Base-by-base conservation (phyloP, 331 rosid species). In the Spiraea crenata region DNA sequence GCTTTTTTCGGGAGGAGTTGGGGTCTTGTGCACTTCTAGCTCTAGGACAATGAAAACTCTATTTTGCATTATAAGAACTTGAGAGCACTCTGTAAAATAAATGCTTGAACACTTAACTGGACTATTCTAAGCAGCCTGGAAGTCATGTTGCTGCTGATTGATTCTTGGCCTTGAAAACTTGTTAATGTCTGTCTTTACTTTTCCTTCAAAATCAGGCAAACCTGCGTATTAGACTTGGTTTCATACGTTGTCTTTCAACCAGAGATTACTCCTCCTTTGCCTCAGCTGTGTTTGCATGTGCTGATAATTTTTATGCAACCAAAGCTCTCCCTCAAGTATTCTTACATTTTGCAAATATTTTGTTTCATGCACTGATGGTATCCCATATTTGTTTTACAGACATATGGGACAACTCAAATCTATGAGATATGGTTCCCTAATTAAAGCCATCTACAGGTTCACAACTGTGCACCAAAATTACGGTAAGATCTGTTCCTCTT, bases 401-500 rank as follows among this genome's bases (percentile, higher is more conserved):
- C 95, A 88, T 70, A 90, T 88, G 95, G 97, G 96, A 50, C 55
- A 90, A 5, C 58, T 89, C 76, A 79, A 81, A 65, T 78, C 69
- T 70, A 66, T 82, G 93, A 85, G 75, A 57, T 65, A 85, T 20
- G 96, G 96, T 37, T 90, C 93, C 71, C 82, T 92, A 50, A 50
- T 90, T 31, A 88, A 86, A 76, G 84, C 89, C 72, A 86, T 90
- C 67, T 79, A 72, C 79, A 79, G 67, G 72, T 90, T 75, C 84
- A 65, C 86, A 45, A 81, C 52, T 64, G 90, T 92, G 79, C 85
- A 68, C 71, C 96, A 92, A 70, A 90, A 90, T 71, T 90, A 83
- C 67, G 96, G 96, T 92, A 84, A 77, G 88, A 75, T 16, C 55
- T 37, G 13, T 40, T 51, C 3, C 47, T 65, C 45, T 55, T 17